A percentile compares a stretch with the other conserved stretches of the same genome.
Conservation (phyloP, 352 stramenopile species). For the Pythium brachiatum region DNA sequence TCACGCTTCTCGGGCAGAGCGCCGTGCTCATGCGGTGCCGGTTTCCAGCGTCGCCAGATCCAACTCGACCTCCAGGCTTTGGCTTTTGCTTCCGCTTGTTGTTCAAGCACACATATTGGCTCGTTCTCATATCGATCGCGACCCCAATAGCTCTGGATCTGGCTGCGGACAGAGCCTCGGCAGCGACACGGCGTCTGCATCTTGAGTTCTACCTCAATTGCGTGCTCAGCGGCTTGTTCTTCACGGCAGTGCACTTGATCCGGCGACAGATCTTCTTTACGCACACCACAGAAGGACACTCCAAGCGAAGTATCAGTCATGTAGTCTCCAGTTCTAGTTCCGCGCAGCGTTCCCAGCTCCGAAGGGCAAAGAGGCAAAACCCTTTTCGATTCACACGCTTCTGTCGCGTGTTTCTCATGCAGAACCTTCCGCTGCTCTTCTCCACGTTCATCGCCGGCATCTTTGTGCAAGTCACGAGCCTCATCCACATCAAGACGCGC, state of each 20-base stretch:
- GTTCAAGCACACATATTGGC: not conserved
- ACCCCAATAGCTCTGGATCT: slow-evolving; percentile 7
- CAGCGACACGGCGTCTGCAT: not conserved
- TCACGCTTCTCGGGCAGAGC: slow-evolving; percentile 21
- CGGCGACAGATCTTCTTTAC: slow-evolving; percentile 25
- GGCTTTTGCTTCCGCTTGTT: slow-evolving; percentile 15
- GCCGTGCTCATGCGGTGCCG: slow-evolving; percentile 26
- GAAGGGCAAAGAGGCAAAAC: not conserved
- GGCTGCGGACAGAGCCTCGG: slow-evolving; percentile 15
- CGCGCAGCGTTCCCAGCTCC: not conserved
- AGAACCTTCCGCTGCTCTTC: not conserved
- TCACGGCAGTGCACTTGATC: slow-evolving; percentile 22
- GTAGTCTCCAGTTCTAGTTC: not conserved
- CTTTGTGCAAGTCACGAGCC: slow-evolving; percentile 30
- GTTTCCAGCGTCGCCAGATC: slow-evolving; percentile 12
- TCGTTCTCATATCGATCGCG: not conserved
- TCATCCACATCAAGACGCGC: slow-evolving; percentile 15
- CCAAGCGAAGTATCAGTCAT: not conserved
- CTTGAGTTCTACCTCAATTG: slow-evolving; percentile 29
- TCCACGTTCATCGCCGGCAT: slow-evolving; percentile 18
- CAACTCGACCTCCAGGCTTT: not conserved
- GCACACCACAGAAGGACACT: not conserved
- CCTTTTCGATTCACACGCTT: not conserved
- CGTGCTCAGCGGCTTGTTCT: slow-evolving; percentile 22
- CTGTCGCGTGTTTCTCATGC: slow-evolving; percentile 9